Evolutionary conservation across 306 rosid genomes (phyloP), one percentile per base, ranked within the genome.

Genomic region (Clitoria ternatea): DNA sequence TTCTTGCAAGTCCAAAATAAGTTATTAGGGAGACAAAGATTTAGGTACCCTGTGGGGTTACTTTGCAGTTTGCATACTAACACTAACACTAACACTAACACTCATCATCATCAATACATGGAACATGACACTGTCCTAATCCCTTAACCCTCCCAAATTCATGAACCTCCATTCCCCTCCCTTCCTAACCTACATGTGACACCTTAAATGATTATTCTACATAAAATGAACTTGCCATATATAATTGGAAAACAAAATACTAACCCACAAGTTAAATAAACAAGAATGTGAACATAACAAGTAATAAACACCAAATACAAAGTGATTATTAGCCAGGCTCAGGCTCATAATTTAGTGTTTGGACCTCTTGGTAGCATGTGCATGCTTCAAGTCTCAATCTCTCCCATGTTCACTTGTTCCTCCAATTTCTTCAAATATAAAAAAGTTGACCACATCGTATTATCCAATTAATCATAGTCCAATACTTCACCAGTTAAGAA

Each of bases 1-100:
- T 61, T 43, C 11, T 56, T 27, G 11, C 26, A 40, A 7, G 18
- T 49, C 48, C 77, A 54, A 30, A 76, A 39, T 24, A 52, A 53
- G 29, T 7, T 33, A 2, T 7, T 33, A 2, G 49, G 79, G 74
- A 57, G 82, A 82, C 91, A 84, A 66, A 82, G 74, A 76, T 84
- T 82, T 81, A 52, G 86, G 84, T 62, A n/a, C 27, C 27, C 8
- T 11, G 75, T 47, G 74, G 75, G 82, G 73, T 24, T 33, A 50
- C 30, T 6, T 35, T 26, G 57, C 6, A 39, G n/a, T n/a, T 30
- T 27, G 27, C n/a, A n/a, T 37, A 56, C 48, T 56, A 13, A 15
- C 12, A 39, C 13, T 20, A 19, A 9, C 33, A n/a, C 47, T 56
- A 13, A 15, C 12, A 39, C 13, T 20, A 19, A 9, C 33, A n/a